phyloP scores from a whole-genome alignment of 805 yeast genomes.

The Soucietia sequanensis region DNA sequence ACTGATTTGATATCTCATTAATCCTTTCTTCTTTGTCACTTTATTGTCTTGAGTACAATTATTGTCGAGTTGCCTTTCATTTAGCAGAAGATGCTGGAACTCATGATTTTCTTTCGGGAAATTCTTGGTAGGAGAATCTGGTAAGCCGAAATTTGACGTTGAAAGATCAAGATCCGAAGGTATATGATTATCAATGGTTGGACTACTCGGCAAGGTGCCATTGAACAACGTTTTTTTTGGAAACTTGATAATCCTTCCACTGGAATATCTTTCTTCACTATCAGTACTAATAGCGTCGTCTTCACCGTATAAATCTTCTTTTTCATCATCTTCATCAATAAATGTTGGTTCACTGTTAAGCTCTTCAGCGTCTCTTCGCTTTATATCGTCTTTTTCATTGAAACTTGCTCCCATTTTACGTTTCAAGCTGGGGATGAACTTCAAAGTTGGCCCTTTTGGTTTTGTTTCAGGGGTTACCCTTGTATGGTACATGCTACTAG shows the following conservation, averaged over 20 bases:
- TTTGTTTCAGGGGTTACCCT: conserved; percentile 18
- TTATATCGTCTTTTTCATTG: conserved; percentile 40
- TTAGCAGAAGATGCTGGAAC: too few relatives aligned
- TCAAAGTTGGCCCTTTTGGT: conserved; percentile 17
- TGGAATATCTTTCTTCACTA: neutral
- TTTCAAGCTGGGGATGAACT: conserved; percentile 31
- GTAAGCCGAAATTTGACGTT: conserved; percentile 18
- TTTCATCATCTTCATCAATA: conserved; percentile 13
- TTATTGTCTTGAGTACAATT: neutral
- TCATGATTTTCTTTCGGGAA: conserved; percentile 6
- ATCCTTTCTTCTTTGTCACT: neutral
- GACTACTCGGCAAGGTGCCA: conserved; percentile 34
- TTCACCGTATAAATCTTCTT: too few relatives aligned
- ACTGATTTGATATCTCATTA: neutral
- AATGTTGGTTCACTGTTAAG: conserved; percentile 11
- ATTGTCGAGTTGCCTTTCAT: too few relatives aligned
- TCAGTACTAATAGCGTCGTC: conserved; percentile 7
- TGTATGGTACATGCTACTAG: conserved; percentile 44
- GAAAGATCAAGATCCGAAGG: conserved; percentile 30
- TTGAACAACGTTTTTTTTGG: neutral
- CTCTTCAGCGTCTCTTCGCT: conserved; percentile 27
- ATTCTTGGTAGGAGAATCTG: conserved; percentile 24
- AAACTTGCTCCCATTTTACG: conserved; percentile 44
- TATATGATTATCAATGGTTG: conserved; percentile 34
- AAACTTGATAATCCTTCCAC: too few relatives aligned